Evolutionary conservation across 768 basidiomycete species (phyloP), one percentile per base, ranked within the genome.

Genomic region (Collybia mongolica): DNA sequence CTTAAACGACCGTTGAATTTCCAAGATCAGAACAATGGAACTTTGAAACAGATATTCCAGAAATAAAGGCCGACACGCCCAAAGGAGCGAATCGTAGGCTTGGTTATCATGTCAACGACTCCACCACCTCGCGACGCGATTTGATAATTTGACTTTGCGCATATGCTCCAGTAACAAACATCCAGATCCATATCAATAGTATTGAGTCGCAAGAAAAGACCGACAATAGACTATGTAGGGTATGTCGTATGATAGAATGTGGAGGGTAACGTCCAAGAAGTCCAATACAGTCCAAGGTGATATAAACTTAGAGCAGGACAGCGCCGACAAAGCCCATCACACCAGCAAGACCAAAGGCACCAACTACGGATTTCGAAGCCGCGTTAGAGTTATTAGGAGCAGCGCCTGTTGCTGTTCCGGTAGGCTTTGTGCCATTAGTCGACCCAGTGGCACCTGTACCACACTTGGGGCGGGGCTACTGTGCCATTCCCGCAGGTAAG

Each of bases 321-420:
- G 75, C 72, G 37, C 81, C 81, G 48, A 80, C 62, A 39, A 82
- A 56, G 18, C 81, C 80, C 60, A 84, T 64, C 32, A 81, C 26
- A 35, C 73, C 74, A 41, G 76, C 79, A 20, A 82, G 55, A 14
- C 79, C 76, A 55, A 74, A 66, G 0, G 69, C 59, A 8, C 71
- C 63, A 44, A 52, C 44, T 11, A 57, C 57, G 12, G 55, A 59
- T 44, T 59, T 62, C 44, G 57, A 64, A 14, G 72, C 70, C 38
- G 65, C 73, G 38, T 64, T 68, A 45, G 53, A 52, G 20, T 49
- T 55, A 37, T 54, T 19, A 15, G 58, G 19, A 14, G 49, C 17
- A 15, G 54, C 50, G 28, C 48, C 64, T 62, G 43, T 50, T 20
- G 9, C 39, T 2, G 53, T 43, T 9, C 44, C 51, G 23, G 66